Conservation (phyloP, 1,139 yeast genomes). For the Scheffersomyces stambukii region DNA sequence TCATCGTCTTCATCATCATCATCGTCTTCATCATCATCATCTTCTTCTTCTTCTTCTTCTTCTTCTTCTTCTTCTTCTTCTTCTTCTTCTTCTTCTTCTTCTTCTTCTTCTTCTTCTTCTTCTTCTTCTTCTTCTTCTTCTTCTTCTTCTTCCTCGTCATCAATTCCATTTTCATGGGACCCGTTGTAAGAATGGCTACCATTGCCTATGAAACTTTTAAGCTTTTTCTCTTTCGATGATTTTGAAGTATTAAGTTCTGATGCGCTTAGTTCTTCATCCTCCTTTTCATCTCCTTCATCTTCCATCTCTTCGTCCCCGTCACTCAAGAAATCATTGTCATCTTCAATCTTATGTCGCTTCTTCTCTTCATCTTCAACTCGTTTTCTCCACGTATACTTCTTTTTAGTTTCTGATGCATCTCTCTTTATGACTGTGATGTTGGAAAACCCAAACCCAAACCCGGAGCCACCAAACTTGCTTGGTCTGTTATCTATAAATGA, state of each 20-base stretch:
- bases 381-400: conserved; percentile 45
- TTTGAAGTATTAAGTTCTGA: too few species aligned
- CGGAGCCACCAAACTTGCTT: conserved; percentile 53
- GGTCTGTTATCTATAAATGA: conserved; percentile 76
- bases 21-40: conserved; percentile 15
- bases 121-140: conserved; percentile 7
- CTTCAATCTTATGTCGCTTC: conserved; percentile 30
- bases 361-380: conserved; percentile 35
- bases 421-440: conserved; percentile 43
- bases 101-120: conserved; percentile 34
- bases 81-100: conserved; percentile 12
- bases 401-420: conserved; percentile 15
- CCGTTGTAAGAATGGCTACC: too few species aligned
- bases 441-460: conserved; percentile 65
- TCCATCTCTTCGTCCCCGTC: conserved; percentile 19
- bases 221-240: conserved; percentile 13
- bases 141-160: conserved; percentile 16
- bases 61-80: conserved; percentile 16
- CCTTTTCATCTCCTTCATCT: conserved; percentile 14
- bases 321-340: conserved; percentile 35
- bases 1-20: conserved; percentile 17
- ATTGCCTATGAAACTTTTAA: conserved; percentile 13
- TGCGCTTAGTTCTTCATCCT: conserved; percentile 10
- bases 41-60: conserved; percentile 14
- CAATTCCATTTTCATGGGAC: conserved; percentile 11